A percentile compares a stretch with the other conserved stretches of the same genome.
Evolutionary conservation across 352 stramenopile species (phyloP).

Genomic region (Pythium plurisporium): DNA sequence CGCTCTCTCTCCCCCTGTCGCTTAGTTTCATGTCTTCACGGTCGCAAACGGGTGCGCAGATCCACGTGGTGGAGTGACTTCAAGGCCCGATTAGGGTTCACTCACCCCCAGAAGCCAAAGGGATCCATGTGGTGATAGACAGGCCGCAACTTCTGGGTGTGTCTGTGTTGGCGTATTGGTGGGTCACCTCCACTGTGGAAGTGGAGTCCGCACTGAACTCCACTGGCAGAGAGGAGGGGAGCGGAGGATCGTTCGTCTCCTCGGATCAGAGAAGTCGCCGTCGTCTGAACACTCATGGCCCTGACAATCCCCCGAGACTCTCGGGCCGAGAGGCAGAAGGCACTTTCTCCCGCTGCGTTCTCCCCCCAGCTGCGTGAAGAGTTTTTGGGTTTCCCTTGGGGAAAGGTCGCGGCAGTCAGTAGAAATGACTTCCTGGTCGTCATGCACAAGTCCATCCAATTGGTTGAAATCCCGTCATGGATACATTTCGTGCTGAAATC

Average conservation of each 20-base stretch:
- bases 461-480: constrained; percentile 12
- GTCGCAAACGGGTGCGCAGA: background rate
- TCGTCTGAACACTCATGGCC: too few relatives aligned
- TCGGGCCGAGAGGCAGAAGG: background rate
- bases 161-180: background rate
- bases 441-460: too few relatives aligned
- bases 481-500: constrained; percentile 15
- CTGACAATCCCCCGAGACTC: too few relatives aligned
- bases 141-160: too few relatives aligned
- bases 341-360: background rate
- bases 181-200: too few relatives aligned
- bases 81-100: constrained; percentile 16
- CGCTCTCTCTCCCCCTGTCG: constrained; percentile 3
- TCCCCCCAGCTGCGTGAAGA: constrained; percentile 12
- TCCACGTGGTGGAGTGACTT: constrained; percentile 5
- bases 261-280: background rate
- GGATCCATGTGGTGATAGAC: constrained; percentile 3
- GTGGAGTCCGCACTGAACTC: too few relatives aligned
- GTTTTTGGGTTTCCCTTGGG: background rate
- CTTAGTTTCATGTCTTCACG: constrained; percentile 4
- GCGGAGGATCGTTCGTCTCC: background rate
- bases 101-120: constrained; percentile 3
- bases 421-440: constrained; percentile 11
- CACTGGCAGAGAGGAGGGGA: too few relatives aligned
- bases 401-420: constrained; percentile 15